Evolutionary conservation across 2,329 filamentous ascomycete genomes (phyloP).

Genomic region (Ceratocystis cacaofunesta): DNA sequence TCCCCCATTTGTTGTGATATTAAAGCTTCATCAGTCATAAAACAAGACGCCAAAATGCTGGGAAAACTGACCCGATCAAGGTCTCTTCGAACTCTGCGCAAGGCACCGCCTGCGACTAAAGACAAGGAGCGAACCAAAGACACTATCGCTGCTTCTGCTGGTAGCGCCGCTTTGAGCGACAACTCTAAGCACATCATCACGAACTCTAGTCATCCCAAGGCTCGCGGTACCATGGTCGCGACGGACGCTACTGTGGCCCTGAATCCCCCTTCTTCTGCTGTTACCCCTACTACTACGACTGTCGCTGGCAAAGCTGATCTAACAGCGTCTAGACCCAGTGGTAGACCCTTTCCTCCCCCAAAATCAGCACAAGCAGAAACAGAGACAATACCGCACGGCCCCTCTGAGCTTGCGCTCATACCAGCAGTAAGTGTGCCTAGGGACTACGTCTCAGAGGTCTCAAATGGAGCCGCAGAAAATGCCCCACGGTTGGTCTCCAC

Average conservation of each 20-base stretch:
- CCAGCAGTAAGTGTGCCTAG: not conserved
- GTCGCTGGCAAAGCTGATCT: not conserved
- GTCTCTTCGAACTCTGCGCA: conserved; percentile 14
- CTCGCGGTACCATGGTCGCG: not conserved
- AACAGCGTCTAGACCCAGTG: not conserved
- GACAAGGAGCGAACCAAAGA: not conserved
- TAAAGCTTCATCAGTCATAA: not conserved
- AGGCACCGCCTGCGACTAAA: not conserved
- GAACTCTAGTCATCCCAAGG: not conserved
- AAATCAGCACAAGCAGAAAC: conserved; percentile 9
- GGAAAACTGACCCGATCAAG: conserved; percentile 14
- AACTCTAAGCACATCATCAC: not conserved
- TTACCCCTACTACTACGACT: not conserved
- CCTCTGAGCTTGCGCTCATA: conserved; percentile 2
- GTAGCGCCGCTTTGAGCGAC: not conserved
- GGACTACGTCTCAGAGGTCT: not conserved
- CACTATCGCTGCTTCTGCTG: too few species aligned
- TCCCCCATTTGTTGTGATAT: conserved; percentile 1
- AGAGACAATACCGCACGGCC: conserved; percentile 16
- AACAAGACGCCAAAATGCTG: conserved; percentile 7
- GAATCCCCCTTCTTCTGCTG: not conserved
- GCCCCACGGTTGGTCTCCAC: not conserved
- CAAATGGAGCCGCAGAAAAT: not conserved
- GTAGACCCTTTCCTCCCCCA: not conserved
- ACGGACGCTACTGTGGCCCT: not conserved